Evolutionary conservation across 192 early-diverging fungal genomes (phyloP), one percentile per base, ranked within the genome.

Genomic region (Lobosporangium transversale): DNA sequence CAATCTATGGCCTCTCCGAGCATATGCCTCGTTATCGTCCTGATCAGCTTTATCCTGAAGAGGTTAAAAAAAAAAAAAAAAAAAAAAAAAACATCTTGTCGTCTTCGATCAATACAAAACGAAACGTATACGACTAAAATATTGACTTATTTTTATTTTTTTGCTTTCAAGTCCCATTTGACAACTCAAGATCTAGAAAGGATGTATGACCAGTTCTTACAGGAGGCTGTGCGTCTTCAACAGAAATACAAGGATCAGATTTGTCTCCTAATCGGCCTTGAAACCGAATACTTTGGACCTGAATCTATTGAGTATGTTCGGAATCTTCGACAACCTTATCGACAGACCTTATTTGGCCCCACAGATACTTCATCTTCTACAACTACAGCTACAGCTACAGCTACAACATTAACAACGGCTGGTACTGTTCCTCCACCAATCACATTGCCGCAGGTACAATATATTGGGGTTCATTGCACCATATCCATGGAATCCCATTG

Each of bases 41-140:
- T 0, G 66, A 88, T 59, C 92, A 99, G 54, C 87, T 98, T 57
- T 99, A 99, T 68, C 95, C 95, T 4, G 97, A 99, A 81, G 97
- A 99, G 79, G 81, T 82, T 56, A n/a, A 47, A 31, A 49, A 26
- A 29, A 11, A 27, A 47, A 2, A 44, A 1, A 21, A 12, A 36
- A 44, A 43, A 47, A 44, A 66, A 33, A 1, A 31, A 0, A 40
- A 14, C 54, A 6, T 3, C 5, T 36, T 29, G 27, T 61, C 7
- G 42, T 40, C 37, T n/a, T n/a, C n/a, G n/a, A n/a, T n/a, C n/a
- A n/a, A n/a, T n/a, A n/a, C n/a, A n/a, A n/a, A n/a, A n/a, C n/a
- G n/a, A n/a, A n/a, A n/a, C n/a, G n/a, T n/a, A n/a, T n/a, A n/a
- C n/a, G n/a, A n/a, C n/a, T n/a, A n/a, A n/a, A n/a, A n/a, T n/a